Evolutionary conservation across 2,329 filamentous ascomycete genomes (phyloP), one percentile per base, ranked within the genome.

Genomic region (Colletotrichum sp.): DNA sequence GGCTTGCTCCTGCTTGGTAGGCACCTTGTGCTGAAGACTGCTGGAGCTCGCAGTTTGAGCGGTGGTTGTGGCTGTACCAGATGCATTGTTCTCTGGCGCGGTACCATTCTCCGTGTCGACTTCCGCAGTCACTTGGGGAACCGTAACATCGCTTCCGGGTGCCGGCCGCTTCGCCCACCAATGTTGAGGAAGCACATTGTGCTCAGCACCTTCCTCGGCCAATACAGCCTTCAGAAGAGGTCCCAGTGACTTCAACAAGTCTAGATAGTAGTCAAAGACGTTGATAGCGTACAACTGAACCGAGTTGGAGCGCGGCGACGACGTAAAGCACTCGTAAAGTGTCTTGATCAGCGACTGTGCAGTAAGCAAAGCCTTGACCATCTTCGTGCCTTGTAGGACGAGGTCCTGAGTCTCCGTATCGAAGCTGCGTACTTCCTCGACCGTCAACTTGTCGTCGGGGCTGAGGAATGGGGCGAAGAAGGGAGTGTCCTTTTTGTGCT

Each of bases 131-230:
- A 26, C 28, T 34, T 75, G 70, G 26, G 63, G 67, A 55, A 65
- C 67, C 66, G 75, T 65, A 30, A 48, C 60, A 36, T 78, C 77
- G 68, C 69, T 75, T 21, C 67, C 71, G 16, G 75, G 67, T 26
- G 75, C 65, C 9, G 69, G 64, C 28, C 72, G 74, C 57, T 78
- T 78, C 6, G 72, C 61, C 75, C 72, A 87, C 93, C 93, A 94
- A 74, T 92, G 88, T 48, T 92, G 89, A 2, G 96, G 95, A 65
- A 98, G 93, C 68, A 91, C 89, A 67, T 92, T 93, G 78, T 94
- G 91, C 60, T 98, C 87, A 1, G 93, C 87, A 43, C 96, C 94
- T 78, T 98, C 94, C 83, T 99, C 96, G 84, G 93, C 93, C n/a
- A 98, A 89, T 75, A 95, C 94, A 68, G 93, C 93, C 57, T 94